A percentile compares a stretch with the other conserved stretches of the same genome.
Evolutionary conservation across 176 grass and related monocot genomes (phyloP).

Genomic region (Bolboschoenus planiculmis): DNA sequence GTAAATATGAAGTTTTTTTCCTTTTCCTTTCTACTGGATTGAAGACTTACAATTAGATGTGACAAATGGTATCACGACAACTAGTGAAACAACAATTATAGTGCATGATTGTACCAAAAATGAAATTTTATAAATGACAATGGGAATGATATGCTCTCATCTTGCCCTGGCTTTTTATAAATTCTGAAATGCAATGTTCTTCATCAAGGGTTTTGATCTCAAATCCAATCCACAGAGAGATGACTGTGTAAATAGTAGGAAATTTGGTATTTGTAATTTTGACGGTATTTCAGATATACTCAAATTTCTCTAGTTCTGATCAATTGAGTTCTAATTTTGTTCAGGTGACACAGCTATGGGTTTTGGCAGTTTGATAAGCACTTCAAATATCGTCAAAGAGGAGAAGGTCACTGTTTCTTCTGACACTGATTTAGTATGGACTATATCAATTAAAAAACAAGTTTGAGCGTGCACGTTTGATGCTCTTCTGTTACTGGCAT

Average conservation of each 20-base stretch:
- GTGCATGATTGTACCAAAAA: not conserved
- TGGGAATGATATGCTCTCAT: not conserved
- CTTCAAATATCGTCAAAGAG: slow-evolving; percentile 67
- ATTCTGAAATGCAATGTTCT: not conserved
- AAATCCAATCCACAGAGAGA: not conserved
- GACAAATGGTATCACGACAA: not conserved
- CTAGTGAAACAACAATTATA: not conserved
- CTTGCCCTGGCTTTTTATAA: not conserved
- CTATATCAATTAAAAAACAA: slow-evolving; percentile 54
- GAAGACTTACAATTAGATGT: not conserved
- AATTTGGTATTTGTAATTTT: no score
- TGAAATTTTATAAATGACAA: not conserved
- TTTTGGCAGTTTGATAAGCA: slow-evolving; percentile 78
- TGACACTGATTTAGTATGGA: slow-evolving; percentile 93
- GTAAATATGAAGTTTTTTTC: not conserved
- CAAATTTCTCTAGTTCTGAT: not conserved
- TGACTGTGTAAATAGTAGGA: not conserved
- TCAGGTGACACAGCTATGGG: slow-evolving; percentile 59
- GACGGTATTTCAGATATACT: not conserved
- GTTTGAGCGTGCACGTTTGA: not conserved
- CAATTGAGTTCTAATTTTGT: not conserved
- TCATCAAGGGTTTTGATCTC: not conserved
- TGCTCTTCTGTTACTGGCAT: not conserved
- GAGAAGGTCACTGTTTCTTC: slow-evolving; percentile 59
- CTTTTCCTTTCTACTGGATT: not conserved